Evolutionary conservation across 768 basidiomycete genomes (phyloP), one percentile per base, ranked within the genome.

Genomic region (Boletus insuetus): DNA sequence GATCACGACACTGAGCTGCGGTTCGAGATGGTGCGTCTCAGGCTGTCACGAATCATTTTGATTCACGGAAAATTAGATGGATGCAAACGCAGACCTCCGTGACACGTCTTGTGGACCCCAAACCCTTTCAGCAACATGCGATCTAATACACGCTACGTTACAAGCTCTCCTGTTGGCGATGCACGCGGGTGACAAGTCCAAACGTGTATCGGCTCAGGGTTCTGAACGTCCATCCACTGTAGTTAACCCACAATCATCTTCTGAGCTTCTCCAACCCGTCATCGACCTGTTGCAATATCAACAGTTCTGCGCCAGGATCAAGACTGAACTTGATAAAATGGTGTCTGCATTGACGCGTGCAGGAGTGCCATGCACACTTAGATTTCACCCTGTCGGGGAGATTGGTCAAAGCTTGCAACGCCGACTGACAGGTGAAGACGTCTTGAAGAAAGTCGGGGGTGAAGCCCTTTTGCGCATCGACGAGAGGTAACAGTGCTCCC

Each of bases 211-310:
- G 20, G 58, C 55, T 42, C 58, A 68, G 0, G 68, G 67, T 41
- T 56, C 66, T 32, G 54, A 62, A 13, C 69, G 64, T 7, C 71
- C 74, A 48, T 31, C 71, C 14, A 12, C 46, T 16, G 52, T 56
- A 37, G 37, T 60, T 6, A 58, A 34, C 19, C n/a, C 20, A 6
- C 56, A 54, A 32, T 55, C 61, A 8, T 47, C 75, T n/a, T 79
- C 82, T 16, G 75, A 77, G 3, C 69, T 92, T 37, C 77, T 94
- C 16, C 87, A 85, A 39, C 88, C 88, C 0, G 75, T 92, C 58
- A 85, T 92, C 56, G 89, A 92, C 65, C 62, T 91, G 31, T 70
- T 93, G 40, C 91, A 92, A 69, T 94, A 93, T 65, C 81, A 82
- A 61, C 81, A 82, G 24, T 91, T 94, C 67, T 87, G 86, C 64